phyloP scores from a whole-genome alignment of 345 rosid species.

The Gossypium raimondii region DNA sequence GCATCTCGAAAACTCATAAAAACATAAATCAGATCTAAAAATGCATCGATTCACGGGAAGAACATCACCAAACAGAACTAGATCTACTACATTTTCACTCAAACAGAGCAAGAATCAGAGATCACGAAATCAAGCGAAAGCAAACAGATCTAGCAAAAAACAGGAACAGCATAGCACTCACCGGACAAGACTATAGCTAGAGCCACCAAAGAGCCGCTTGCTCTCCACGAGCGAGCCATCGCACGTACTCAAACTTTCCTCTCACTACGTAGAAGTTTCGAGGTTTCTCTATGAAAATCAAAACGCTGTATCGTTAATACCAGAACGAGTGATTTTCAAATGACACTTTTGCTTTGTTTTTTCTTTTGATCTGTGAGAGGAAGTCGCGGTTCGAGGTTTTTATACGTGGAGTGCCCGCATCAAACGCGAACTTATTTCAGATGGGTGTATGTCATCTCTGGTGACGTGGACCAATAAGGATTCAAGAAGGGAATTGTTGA shows the following conservation, averaged over 20 bases:
- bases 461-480: conserved; percentile 52
- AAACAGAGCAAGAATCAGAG: background rate
- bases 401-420: conserved; percentile 8
- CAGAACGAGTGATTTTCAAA: too few species aligned
- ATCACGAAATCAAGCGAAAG: background rate
- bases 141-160: conserved; percentile 13
- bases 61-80: background rate
- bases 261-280: background rate
- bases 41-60: background rate
- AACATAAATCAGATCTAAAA: conserved; percentile 18
- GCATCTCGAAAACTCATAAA: background rate
- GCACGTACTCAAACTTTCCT: background rate
- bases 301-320: too few species aligned
- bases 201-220: conserved; percentile 40
- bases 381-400: background rate
- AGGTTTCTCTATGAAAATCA: background rate
- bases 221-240: conserved; percentile 61
- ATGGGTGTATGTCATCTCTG: conserved; percentile 32
- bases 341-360: too few species aligned
- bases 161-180: conserved; percentile 23
- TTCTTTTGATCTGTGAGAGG: background rate
- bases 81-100: background rate
- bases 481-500: background rate
- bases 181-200: conserved; percentile 52
- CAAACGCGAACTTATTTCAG: background rate